Conservation (phyloP, 2,329 filamentous ascomycete species). For the Sporothrix euskadiensis region DNA sequence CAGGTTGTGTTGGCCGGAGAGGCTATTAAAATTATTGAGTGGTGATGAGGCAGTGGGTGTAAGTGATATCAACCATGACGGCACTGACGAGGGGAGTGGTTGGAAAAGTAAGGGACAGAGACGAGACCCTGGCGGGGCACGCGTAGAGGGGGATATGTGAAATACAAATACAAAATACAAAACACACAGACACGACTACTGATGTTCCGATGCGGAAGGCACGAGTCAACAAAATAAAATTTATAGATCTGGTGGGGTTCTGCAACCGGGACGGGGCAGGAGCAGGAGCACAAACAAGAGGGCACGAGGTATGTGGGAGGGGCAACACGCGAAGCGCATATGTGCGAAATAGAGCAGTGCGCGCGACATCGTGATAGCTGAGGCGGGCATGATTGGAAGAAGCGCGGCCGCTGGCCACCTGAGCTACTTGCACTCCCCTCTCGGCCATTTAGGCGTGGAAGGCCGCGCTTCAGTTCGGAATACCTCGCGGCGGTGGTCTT, state of each 20-base stretch:
- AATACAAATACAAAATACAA: conserved; percentile 18
- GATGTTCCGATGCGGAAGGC: conserved; percentile 10
- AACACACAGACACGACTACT: neutral
- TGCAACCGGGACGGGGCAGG: conserved; percentile 14
- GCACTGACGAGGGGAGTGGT: conserved; percentile 2
- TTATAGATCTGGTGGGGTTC: neutral
- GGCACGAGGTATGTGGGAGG: conserved; percentile 24
- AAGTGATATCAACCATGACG: neutral
- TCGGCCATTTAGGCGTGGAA: conserved; percentile 5
- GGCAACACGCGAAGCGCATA: conserved; percentile 17
- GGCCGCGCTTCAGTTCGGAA: neutral
- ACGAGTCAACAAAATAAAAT: neutral
- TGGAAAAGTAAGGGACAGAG: neutral
- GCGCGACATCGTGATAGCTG: conserved; percentile 30
- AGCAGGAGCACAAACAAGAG: neutral
- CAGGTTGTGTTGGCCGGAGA: neutral
- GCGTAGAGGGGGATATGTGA: conserved; percentile 16
- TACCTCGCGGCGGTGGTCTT: conserved; percentile 6
- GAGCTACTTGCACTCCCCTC: conserved; percentile 3
- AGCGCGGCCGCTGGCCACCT: neutral
- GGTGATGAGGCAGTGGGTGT: neutral
- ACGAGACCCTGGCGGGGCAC: conserved; percentile 22
- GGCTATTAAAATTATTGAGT: neutral
- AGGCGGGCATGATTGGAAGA: conserved; percentile 31
- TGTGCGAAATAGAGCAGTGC: conserved; percentile 23